These are phyloP conservation scores for Tuber brumale DNA, from an alignment of 495 filamentous ascomycete species.

Conservation along the genomic window DNA sequence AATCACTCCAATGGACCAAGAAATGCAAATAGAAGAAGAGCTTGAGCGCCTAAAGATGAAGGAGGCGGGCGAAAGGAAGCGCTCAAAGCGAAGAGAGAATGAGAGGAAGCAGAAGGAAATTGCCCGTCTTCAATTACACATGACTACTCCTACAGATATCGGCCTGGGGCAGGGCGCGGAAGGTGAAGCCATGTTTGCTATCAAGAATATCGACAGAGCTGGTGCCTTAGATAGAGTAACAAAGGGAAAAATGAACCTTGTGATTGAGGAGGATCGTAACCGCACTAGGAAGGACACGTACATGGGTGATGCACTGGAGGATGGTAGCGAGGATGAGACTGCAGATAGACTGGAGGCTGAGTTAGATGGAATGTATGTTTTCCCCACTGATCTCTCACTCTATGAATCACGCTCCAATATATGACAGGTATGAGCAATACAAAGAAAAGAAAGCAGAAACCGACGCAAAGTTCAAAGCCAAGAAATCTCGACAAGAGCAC, in stretches of 20 bases:
- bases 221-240: conserved; percentile 62
- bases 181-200: conserved; percentile 71
- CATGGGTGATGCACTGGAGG: conserved; percentile 53
- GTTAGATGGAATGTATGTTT: conserved; percentile 59
- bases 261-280: conserved; percentile 50
- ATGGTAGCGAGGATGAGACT: conserved; percentile 67
- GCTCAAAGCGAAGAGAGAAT: conserved; percentile 73
- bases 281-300: conserved; percentile 55
- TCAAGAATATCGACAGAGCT: conserved; percentile 70
- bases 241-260: conserved; percentile 66
- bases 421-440: conserved; percentile 63
- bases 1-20: conserved; percentile 86
- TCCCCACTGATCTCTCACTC: neutral
- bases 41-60: conserved; percentile 72
- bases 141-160: conserved; percentile 92
- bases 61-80: conserved; percentile 65
- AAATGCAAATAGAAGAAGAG: conserved; percentile 80
- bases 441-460: conserved; percentile 66
- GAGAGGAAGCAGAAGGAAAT: conserved; percentile 87
- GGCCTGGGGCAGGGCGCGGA: conserved; percentile 82
- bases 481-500: conserved; percentile 75
- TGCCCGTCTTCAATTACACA: conserved; percentile 88
- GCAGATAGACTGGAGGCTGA: conserved; percentile 69
- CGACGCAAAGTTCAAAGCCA: conserved; percentile 81
- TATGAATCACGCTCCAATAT: neutral